A percentile compares a stretch with the other conserved stretches of the same genome.
Evolutionary conservation across 2,329 filamentous ascomycete species (phyloP).

Genomic region (Aspergillus tubingensis): DNA sequence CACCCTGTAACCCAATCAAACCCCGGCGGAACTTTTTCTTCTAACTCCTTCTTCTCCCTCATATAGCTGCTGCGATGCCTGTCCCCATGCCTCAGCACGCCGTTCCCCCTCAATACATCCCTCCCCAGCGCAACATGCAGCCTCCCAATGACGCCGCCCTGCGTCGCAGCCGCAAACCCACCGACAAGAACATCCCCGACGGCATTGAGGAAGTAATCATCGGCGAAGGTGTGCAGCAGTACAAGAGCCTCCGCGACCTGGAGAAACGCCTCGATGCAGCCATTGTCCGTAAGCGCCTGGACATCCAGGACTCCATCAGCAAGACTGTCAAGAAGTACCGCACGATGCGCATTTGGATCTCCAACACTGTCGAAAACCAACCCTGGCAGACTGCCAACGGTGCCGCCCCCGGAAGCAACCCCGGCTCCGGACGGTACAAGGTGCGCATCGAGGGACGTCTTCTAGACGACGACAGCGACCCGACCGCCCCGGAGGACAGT

Average conservation of each 20-base stretch:
- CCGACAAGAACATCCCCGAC: conserved; percentile 91
- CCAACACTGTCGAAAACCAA: conserved; percentile 91
- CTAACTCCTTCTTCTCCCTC: conserved; percentile 17
- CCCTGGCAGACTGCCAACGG: conserved; percentile 91
- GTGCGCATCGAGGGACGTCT: conserved; percentile 91
- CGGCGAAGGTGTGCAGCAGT: conserved; percentile 78
- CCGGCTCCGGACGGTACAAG: conserved; percentile 60
- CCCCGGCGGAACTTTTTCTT: conserved; percentile 8
- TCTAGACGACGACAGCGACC: conserved; percentile 67
- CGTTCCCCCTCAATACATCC: conserved; percentile 41
- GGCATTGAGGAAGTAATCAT: conserved; percentile 81
- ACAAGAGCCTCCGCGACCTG: conserved; percentile 79
- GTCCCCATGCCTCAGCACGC: conserved; percentile 41
- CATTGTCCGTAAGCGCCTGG: conserved; percentile 90
- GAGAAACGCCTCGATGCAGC: conserved; percentile 88
- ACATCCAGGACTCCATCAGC: conserved; percentile 79
- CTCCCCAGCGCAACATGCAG: conserved; percentile 40
- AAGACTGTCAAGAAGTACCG: conserved; percentile 76
- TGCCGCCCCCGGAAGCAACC: conserved; percentile 48
- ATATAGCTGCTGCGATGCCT: conserved; percentile 34
- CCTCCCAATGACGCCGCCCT: conserved; percentile 57
- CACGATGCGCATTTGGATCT: conserved; percentile 90
- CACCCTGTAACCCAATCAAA: conserved; percentile 17
- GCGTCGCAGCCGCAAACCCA: conserved; percentile 83
- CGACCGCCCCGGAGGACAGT: conserved; percentile 53